A percentile compares a stretch with the other conserved stretches of the same genome.
Evolutionary conservation across 2,329 filamentous ascomycete species (phyloP).

Genomic region (Xylariales sp.): DNA sequence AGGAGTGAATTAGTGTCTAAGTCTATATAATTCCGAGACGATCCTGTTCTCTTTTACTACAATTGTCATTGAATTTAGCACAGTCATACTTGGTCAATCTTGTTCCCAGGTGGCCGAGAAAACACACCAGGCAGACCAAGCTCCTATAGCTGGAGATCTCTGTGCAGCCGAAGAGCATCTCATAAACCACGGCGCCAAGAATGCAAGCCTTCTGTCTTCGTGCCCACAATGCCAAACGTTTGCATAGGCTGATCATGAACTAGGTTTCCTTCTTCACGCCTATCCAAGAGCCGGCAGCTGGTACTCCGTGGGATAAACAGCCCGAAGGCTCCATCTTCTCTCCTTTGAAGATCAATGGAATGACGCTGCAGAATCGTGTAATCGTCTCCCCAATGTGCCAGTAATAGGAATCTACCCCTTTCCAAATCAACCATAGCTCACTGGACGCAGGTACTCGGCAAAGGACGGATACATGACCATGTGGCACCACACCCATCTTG

Average conservation of each 20-base stretch:
- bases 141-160: conserved; percentile 12
- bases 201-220: conserved; percentile 11
- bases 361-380: conserved; percentile 41
- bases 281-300: conserved; percentile 17
- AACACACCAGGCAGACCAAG: conserved; percentile 17
- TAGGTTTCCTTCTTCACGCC: conserved; percentile 17
- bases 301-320: conserved; percentile 14
- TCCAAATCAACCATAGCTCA: background rate
- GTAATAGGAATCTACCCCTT: conserved; percentile 8
- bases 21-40: too few species aligned
- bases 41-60: too few species aligned
- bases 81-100: too few species aligned
- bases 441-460: conserved; percentile 30
- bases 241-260: background rate
- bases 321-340: conserved; percentile 31
- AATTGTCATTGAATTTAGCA: too few species aligned
- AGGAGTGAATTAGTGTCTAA: too few species aligned
- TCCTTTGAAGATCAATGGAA: conserved; percentile 37
- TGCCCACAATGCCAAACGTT: background rate
- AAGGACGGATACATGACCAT: conserved; percentile 35
- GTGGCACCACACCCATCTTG: conserved; percentile 38
- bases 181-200: conserved; percentile 18
- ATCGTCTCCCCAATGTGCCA: conserved; percentile 45
- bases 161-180: conserved; percentile 17
- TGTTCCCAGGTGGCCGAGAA: conserved; percentile 12